These are phyloP conservation scores for Pinus taeda DNA, from an alignment of 75 land plant genomes.

Conservation along the genomic window DNA sequence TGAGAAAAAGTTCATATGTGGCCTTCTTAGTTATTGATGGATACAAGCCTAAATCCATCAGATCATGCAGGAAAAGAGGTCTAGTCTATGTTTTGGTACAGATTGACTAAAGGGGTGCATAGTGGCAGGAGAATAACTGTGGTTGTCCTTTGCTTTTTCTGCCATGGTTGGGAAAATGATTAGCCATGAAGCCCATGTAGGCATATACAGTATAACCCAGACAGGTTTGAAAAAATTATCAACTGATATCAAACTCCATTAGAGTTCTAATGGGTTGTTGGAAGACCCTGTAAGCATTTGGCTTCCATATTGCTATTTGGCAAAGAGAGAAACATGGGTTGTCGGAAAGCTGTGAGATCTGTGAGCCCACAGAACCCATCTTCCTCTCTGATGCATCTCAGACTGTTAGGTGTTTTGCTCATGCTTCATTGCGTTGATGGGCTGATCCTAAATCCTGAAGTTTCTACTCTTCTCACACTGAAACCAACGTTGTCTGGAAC, in stretches of 20 bases:
- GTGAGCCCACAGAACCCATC: background rate
- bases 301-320: background rate
- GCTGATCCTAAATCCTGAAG: constrained; percentile 10
- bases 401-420: background rate
- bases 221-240: background rate
- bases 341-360: constrained; percentile 1
- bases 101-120: background rate
- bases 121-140: background rate
- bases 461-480: constrained; percentile 13
- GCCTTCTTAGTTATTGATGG: background rate
- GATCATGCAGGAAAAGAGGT: background rate
- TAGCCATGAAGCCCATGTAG: background rate
- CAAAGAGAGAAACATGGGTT: background rate
- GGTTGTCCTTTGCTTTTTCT: background rate
- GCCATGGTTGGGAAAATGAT: background rate
- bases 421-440: constrained; percentile 2
- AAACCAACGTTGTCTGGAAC: constrained; percentile 4
- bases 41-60: background rate
- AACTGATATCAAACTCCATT: no score
- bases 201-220: background rate
- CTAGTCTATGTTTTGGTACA: background rate
- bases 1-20: background rate
- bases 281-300: background rate
- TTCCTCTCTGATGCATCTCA: constrained; percentile 6
- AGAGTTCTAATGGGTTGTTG: background rate